Percentiles rank a stretch among this genome's conserved stretches.
Evolutionary conservation across 345 rosid genomes (phyloP).

Genomic region (Hibiscus syriacus): DNA sequence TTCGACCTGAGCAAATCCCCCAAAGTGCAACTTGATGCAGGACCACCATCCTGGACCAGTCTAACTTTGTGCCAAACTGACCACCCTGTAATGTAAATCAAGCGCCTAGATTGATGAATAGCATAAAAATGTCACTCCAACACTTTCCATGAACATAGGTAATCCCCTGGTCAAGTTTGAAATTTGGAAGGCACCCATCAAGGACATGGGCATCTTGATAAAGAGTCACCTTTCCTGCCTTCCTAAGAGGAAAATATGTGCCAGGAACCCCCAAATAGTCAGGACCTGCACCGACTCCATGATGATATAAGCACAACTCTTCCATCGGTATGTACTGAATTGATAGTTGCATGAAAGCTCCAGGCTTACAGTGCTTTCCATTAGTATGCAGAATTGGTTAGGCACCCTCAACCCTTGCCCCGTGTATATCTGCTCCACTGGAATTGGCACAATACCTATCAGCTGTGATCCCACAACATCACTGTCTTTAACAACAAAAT

Average conservation of each 20-base stretch:
- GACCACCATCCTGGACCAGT: constrained; percentile 49
- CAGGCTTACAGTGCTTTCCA: constrained; percentile 77
- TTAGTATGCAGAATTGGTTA: constrained; percentile 49
- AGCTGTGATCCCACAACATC: constrained; percentile 84
- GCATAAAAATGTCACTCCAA: constrained; percentile 85
- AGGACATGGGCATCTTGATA: constrained; percentile 99
- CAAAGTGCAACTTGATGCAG: constrained; percentile 38
- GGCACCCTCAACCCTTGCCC: constrained; percentile 63
- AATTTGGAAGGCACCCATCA: constrained; percentile 64
- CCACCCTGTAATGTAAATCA: constrained; percentile 93
- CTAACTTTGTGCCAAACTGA: constrained; percentile 89
- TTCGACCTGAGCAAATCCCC: constrained; percentile 81
- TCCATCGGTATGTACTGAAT: constrained; percentile 74
- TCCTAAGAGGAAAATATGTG: constrained; percentile 88
- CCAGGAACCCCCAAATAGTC: constrained; percentile 73
- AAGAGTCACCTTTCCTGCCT: constrained; percentile 73
- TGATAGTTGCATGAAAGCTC: constrained; percentile 56
- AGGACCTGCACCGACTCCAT: constrained; percentile 87
- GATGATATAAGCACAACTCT: constrained; percentile 50
- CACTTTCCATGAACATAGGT: constrained; percentile 72
- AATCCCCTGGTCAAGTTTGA: constrained; percentile 55
- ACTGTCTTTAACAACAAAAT: constrained; percentile 79
- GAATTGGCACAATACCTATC: constrained; percentile 68
- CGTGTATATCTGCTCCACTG: constrained; percentile 54
- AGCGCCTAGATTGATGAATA: constrained; percentile 66